These are phyloP conservation scores for Stagonosporopsis rhizophila DNA, from an alignment of 2,329 filamentous ascomycete species.

Conservation along the genomic window DNA sequence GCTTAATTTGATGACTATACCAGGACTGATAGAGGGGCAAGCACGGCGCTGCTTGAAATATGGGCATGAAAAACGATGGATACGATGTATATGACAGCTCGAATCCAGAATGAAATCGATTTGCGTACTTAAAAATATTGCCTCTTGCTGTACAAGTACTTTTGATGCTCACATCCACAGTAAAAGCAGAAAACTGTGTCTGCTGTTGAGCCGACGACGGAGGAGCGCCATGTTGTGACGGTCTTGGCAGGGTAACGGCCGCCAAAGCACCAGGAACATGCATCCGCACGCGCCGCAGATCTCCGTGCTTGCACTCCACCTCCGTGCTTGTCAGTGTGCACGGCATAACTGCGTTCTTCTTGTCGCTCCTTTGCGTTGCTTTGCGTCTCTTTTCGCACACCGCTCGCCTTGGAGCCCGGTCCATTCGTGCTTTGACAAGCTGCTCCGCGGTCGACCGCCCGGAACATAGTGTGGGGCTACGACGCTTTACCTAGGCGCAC, in stretches of 20 bases:
- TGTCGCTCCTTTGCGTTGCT: constrained; percentile 52
- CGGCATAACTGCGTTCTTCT: constrained; percentile 39
- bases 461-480: constrained; percentile 15
- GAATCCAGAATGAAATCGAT: constrained; percentile 36
- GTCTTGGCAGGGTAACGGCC: constrained; percentile 16
- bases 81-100: constrained; percentile 25
- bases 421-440: constrained; percentile 11
- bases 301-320: constrained; percentile 16
- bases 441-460: constrained; percentile 11
- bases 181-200: not conserved
- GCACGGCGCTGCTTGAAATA: constrained; percentile 21
- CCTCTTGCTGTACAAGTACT: not conserved
- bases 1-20: constrained; percentile 65
- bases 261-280: constrained; percentile 15
- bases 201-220: not conserved
- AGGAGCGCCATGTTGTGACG: not conserved
- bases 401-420: constrained; percentile 36
- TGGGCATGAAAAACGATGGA: constrained; percentile 36
- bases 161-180: too few relatives aligned
- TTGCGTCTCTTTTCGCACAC: constrained; percentile 45
- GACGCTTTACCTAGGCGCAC: constrained; percentile 14
- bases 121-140: constrained; percentile 13
- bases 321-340: constrained; percentile 33
- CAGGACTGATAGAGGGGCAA: constrained; percentile 20
- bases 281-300: constrained; percentile 31